Evolutionary conservation across 2,329 filamentous ascomycete genomes (phyloP).

Genomic region (Monosporascus sp.): DNA sequence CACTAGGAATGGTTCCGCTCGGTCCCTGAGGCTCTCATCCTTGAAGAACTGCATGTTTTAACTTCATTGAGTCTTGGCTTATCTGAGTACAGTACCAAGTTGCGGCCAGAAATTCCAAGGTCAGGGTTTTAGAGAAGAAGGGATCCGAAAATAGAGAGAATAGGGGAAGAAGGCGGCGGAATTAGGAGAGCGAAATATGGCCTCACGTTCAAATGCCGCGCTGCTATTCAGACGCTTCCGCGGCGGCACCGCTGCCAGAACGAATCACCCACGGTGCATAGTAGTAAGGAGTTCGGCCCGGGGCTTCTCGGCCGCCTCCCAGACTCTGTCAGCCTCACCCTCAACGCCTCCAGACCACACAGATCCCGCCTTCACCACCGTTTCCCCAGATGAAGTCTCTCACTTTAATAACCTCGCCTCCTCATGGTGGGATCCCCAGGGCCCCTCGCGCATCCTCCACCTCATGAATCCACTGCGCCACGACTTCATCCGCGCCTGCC

Average conservation of each 20-base stretch:
- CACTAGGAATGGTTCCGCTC: background rate
- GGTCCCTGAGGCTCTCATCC: background rate
- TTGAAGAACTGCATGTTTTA: background rate
- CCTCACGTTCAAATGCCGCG: conserved; percentile 7
- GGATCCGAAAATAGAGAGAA: background rate
- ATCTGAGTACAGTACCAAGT: background rate
- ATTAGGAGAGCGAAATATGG: conserved; percentile 5
- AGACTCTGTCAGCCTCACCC: conserved; percentile 5
- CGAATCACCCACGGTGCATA: conserved; percentile 1
- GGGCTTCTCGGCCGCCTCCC: conserved; percentile 8
- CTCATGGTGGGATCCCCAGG: conserved; percentile 96
- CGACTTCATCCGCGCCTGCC: conserved; percentile 77
- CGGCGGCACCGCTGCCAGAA: background rate
- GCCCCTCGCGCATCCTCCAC: conserved; percentile 85
- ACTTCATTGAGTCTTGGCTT: background rate
- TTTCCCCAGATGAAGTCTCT: conserved; percentile 83
- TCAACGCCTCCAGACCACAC: conserved; percentile 13
- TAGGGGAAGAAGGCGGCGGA: background rate
- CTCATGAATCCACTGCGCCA: conserved; percentile 97
- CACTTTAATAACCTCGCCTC: conserved; percentile 93
- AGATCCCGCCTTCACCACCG: conserved; percentile 53
- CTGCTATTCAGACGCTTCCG: conserved; percentile 5
- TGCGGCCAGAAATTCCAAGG: background rate
- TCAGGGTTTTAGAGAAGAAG: too few species aligned
- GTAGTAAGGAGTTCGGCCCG: background rate